Evolutionary conservation across 768 basidiomycete species (phyloP).

Genomic region (Pulveroboletus ravenelii): DNA sequence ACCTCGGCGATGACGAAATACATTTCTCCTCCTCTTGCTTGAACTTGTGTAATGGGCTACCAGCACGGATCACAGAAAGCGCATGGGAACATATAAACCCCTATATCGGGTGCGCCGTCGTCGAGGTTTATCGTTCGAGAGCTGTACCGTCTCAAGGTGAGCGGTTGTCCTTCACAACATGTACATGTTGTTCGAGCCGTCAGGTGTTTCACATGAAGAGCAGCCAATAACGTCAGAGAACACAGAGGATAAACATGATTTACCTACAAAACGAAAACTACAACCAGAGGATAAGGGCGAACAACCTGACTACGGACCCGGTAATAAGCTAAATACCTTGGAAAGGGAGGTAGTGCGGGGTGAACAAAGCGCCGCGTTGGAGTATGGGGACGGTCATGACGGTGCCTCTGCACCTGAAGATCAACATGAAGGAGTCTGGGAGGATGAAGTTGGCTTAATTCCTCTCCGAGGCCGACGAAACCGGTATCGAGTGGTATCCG

Average conservation of each 20-base stretch:
- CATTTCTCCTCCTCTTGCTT: slow-evolving; percentile 16
- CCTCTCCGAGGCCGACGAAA: slow-evolving; percentile 1
- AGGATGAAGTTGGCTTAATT: slow-evolving; percentile 1
- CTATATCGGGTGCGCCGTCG: slow-evolving; percentile 23
- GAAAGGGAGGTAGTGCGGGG: neutral
- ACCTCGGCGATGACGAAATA: slow-evolving; percentile 15
- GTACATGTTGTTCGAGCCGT: neutral
- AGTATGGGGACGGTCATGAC: slow-evolving; percentile 1
- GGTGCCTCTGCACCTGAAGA: neutral
- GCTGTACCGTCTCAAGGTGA: neutral
- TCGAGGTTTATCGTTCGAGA: neutral
- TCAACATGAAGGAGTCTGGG: neutral
- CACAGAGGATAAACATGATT: neutral
- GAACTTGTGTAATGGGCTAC: slow-evolving; percentile 16
- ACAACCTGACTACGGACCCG: neutral
- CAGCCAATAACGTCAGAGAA: neutral
- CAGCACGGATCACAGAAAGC: slow-evolving; percentile 20
- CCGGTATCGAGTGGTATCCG: slow-evolving; percentile 7
- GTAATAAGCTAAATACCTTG: neutral
- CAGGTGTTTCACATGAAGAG: neutral
- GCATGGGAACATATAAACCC: slow-evolving; percentile 17
- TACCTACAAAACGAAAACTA: neutral
- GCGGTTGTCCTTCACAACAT: neutral
- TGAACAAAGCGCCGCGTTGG: neutral
- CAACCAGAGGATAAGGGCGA: neutral